A percentile compares a stretch with the other conserved stretches of the same genome.
These are phyloP conservation scores for Chiua sp. DNA, from an alignment of 1,284 basidiomycete genomes.

Conservation along the genomic window DNA sequence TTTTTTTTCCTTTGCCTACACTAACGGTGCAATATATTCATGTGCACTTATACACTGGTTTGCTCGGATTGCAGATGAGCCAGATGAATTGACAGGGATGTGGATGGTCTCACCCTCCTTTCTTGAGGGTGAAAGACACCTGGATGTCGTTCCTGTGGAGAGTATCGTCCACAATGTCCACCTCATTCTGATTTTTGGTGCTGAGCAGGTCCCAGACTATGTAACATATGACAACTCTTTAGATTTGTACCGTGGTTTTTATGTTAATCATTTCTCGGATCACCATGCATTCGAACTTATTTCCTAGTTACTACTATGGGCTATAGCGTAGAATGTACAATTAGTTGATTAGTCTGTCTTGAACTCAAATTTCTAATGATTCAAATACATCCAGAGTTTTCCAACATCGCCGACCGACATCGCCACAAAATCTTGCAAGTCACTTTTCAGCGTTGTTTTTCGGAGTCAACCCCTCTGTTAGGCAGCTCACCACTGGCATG, in stretches of 20 bases:
- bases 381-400: no score
- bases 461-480: no score
- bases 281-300: not conserved
- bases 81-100: slow-evolving; percentile 8
- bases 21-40: not conserved
- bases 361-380: no score
- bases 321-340: no score
- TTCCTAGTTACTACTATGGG: not conserved
- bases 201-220: not conserved
- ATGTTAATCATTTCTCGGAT: not conserved
- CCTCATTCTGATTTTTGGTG: not conserved
- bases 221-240: no score
- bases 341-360: no score
- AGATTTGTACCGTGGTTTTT: not conserved
- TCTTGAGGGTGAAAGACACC: not conserved
- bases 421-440: no score
- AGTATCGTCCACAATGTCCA: not conserved
- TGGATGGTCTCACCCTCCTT: slow-evolving; percentile 10
- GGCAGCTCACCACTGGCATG: no score
- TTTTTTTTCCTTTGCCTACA: slow-evolving; percentile 4
- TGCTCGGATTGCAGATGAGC: not conserved
- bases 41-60: slow-evolving; percentile 13
- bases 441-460: no score
- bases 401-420: no score
- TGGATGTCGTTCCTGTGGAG: slow-evolving; percentile 7